Conservation (phyloP, 1,284 basidiomycete genomes). For the Sporisorium graminicola region DNA sequence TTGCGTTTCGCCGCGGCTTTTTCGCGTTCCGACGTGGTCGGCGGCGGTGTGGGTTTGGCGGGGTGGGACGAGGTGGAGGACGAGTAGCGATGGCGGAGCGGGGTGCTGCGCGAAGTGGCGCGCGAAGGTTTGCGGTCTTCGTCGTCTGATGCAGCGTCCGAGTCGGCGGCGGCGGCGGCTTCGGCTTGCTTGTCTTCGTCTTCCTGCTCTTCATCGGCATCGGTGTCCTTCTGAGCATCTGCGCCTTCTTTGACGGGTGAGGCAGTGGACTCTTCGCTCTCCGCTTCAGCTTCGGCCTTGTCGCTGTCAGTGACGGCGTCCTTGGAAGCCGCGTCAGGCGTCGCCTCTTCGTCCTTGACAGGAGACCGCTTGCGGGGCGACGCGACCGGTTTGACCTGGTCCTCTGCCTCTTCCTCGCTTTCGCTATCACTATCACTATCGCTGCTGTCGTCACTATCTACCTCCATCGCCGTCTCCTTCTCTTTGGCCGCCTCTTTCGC, state of each 20-base stretch:
- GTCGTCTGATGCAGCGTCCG: conserved; percentile 4
- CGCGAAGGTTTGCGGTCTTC: conserved; percentile 6
- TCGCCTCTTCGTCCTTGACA: conserved; percentile 8
- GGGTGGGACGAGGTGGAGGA: conserved; percentile 1
- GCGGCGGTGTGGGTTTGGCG: conserved; percentile 9
- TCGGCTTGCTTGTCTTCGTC: neutral
- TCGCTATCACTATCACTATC: conserved; percentile 10
- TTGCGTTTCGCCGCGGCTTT: conserved; percentile 53
- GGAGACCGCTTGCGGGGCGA: conserved; percentile 16
- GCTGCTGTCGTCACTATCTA: conserved; percentile 3
- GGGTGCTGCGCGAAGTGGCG: neutral
- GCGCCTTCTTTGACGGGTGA: neutral
- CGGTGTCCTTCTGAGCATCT: neutral
- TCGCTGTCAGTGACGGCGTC: neutral
- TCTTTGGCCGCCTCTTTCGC: conserved; percentile 11
- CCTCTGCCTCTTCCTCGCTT: conserved; percentile 24
- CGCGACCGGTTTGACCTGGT: conserved; percentile 33
- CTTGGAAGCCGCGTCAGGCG: neutral
- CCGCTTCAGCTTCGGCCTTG: neutral
- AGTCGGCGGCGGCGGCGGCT: neutral
- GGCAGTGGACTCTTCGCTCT: neutral
- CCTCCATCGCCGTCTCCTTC: conserved; percentile 16
- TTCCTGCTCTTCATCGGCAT: neutral
- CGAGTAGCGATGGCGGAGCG: neutral
- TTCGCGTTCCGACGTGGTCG: conserved; percentile 31